Conservation (phyloP, 345 rosid genomes). For the Lenwebbia sp. region DNA sequence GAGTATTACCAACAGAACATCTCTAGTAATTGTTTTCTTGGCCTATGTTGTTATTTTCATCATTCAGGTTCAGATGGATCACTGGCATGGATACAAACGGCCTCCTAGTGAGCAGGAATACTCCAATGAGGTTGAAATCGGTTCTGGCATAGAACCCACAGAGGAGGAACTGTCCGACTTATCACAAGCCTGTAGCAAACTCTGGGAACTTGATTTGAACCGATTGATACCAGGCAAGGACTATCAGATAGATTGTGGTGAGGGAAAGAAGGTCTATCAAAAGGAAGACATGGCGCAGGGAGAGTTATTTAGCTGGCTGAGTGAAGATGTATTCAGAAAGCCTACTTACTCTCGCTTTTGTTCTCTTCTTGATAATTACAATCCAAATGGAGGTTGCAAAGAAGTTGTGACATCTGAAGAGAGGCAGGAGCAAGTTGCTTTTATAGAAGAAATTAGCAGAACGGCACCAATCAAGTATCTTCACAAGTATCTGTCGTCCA, state of each 20-base stretch:
- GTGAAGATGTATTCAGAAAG: slow-evolving; percentile 53
- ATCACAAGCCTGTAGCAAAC: slow-evolving; percentile 73
- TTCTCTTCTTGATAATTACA: slow-evolving; percentile 86
- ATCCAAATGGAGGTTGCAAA: slow-evolving; percentile 62
- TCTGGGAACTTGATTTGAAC: slow-evolving; percentile 81
- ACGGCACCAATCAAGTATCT: slow-evolving; percentile 80
- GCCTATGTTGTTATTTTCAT: background rate
- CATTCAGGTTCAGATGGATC: slow-evolving; percentile 54
- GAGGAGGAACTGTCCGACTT: slow-evolving; percentile 66
- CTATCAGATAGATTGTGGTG: slow-evolving; percentile 86
- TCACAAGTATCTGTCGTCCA: slow-evolving; percentile 50
- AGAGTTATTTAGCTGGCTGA: slow-evolving; percentile 54
- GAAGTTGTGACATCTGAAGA: slow-evolving; percentile 83
- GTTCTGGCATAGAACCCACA: slow-evolving; percentile 38
- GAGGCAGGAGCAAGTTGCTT: slow-evolving; percentile 80
- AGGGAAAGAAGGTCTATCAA: slow-evolving; percentile 71
- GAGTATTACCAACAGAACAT: background rate
- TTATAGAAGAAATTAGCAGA: slow-evolving; percentile 88
- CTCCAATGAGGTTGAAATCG: slow-evolving; percentile 42
- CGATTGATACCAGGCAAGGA: slow-evolving; percentile 75
- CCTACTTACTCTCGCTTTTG: slow-evolving; percentile 81
- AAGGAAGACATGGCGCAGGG: slow-evolving; percentile 76
- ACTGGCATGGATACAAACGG: slow-evolving; percentile 65
- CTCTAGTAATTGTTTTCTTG: background rate
- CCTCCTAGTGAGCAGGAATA: slow-evolving; percentile 63